phyloP scores from a whole-genome alignment of 2,329 filamentous ascomycete genomes.

The Aureobasidium subglaciale region DNA sequence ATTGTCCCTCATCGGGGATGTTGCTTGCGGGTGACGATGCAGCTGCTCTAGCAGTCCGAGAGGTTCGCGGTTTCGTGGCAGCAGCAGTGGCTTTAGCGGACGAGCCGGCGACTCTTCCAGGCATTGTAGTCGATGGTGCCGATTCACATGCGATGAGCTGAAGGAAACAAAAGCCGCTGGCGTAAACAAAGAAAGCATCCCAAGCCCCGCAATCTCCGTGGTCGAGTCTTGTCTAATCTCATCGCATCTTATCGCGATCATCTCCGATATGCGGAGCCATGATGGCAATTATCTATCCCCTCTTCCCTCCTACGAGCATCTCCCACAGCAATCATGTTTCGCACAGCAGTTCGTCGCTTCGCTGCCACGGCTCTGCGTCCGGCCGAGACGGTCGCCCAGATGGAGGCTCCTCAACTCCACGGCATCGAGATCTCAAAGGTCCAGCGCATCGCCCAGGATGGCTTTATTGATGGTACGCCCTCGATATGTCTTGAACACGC shows the following conservation, averaged over 20 bases:
- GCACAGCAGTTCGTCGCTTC: conserved; percentile 61
- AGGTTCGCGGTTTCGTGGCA: conserved; percentile 17
- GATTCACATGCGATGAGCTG: background rate
- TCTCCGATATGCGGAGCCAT: conserved; percentile 8
- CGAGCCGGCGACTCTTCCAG: conserved; percentile 24
- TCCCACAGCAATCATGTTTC: conserved; percentile 51
- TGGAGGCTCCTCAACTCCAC: conserved; percentile 34
- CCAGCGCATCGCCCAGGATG: conserved; percentile 68
- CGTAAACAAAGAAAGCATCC: conserved; percentile 13
- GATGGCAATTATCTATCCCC: background rate
- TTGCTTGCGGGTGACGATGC: conserved; percentile 30
- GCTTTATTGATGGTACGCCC: conserved; percentile 66
- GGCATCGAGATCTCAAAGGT: conserved; percentile 66
- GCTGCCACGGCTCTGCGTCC: conserved; percentile 54
- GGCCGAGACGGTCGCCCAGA: conserved; percentile 41
- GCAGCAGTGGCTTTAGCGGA: background rate
- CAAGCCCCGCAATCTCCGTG: background rate
- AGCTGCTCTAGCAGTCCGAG: conserved; percentile 18
- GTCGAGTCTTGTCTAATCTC: background rate
- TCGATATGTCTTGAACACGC: background rate
- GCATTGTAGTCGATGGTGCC: conserved; percentile 21
- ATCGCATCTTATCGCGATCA: conserved; percentile 8
- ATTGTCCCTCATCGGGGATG: conserved; percentile 64
- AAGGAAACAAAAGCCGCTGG: background rate
- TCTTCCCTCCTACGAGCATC: background rate